Conservation (phyloP, 2,329 filamentous ascomycete species). For the Diaporthe vexans region DNA sequence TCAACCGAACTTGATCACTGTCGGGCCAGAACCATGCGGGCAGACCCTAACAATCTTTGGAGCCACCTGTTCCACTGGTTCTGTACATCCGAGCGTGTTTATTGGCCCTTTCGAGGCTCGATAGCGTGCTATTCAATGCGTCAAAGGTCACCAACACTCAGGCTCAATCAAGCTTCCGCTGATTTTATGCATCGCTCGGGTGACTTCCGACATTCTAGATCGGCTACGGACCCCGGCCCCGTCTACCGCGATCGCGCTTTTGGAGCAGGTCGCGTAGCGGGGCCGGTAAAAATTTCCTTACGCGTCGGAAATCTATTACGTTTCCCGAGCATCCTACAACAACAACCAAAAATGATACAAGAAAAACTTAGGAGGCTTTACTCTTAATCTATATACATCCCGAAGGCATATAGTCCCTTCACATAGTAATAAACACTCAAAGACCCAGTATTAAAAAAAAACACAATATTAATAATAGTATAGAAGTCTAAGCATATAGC, state of each 20-base stretch:
- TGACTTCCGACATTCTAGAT: neutral
- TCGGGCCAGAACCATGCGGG: neutral
- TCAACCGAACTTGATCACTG: neutral
- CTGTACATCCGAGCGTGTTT: too few relatives aligned
- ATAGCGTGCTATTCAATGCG: neutral
- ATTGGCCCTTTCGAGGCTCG: neutral
- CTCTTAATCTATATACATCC: too few relatives aligned
- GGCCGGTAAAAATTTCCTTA: neutral
- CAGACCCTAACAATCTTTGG: neutral
- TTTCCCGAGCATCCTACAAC: neutral
- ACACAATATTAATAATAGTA: too few relatives aligned
- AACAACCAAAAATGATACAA: too few relatives aligned
- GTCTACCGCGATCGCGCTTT: neutral
- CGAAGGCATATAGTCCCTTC: too few relatives aligned
- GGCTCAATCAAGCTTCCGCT: neutral
- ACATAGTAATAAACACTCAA: too few relatives aligned
- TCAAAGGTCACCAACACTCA: neutral
- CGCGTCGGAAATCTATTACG: neutral
- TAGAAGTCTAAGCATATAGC: too few relatives aligned
- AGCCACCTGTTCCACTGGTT: neutral
- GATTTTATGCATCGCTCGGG: neutral
- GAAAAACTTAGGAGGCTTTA: too few relatives aligned
- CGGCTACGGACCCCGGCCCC: neutral
- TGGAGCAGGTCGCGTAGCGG: neutral
- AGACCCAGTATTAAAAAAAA: too few relatives aligned